These are phyloP conservation scores for Lecanosticta acicola DNA, from an alignment of 2,329 filamentous ascomycete genomes.

Conservation along the genomic window DNA sequence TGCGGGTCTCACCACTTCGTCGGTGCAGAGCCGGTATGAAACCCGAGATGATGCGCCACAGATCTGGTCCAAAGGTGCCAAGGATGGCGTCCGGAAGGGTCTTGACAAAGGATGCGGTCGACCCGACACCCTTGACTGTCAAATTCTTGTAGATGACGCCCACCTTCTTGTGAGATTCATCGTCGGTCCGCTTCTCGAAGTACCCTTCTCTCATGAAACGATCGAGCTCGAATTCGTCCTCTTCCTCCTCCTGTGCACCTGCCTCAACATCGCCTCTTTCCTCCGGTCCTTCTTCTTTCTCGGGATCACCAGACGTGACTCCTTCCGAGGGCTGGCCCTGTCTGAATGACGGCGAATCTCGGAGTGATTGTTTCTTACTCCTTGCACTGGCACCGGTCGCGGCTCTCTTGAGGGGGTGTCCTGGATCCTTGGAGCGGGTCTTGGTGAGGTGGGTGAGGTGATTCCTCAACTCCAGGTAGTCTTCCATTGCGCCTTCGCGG, in stretches of 20 bases:
- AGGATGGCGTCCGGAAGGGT: slow-evolving; percentile 69
- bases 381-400: slow-evolving; percentile 21
- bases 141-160: slow-evolving; percentile 72
- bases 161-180: slow-evolving; percentile 66
- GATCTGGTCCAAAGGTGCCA: slow-evolving; percentile 74
- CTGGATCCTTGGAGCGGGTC: slow-evolving; percentile 33
- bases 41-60: slow-evolving; percentile 58
- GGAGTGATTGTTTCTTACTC: slow-evolving; percentile 17
- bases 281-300: slow-evolving; percentile 30
- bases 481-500: slow-evolving; percentile 52
- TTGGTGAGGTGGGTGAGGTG: slow-evolving; percentile 52
- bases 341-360: slow-evolving; percentile 11
- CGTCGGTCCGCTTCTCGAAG: slow-evolving; percentile 66
- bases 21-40: slow-evolving; percentile 50
- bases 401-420: slow-evolving; percentile 17
- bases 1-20: slow-evolving; percentile 46
- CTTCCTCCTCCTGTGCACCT: slow-evolving; percentile 38
- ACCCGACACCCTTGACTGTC: slow-evolving; percentile 65
- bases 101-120: slow-evolving; percentile 61
- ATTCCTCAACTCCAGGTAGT: slow-evolving; percentile 53
- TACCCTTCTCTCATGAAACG: slow-evolving; percentile 69
- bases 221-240: slow-evolving; percentile 61
- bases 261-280: slow-evolving; percentile 18
- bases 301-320: neutral
- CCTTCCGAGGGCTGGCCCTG: slow-evolving; percentile 15